Conservation (phyloP, 352 stramenopile species). For the Phytophthora boehmeriae region DNA sequence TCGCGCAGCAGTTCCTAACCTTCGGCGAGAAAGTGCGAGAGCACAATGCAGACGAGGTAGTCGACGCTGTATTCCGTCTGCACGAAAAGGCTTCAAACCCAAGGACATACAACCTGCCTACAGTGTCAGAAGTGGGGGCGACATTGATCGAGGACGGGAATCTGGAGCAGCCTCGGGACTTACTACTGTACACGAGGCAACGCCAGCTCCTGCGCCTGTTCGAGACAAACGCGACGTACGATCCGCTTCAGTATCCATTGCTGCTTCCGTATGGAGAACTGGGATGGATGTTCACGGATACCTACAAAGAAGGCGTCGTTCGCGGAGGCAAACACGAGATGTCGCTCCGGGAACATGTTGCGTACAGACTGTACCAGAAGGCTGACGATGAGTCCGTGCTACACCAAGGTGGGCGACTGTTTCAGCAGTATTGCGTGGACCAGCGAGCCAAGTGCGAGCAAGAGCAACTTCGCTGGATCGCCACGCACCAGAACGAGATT, state of each 20-base stretch:
- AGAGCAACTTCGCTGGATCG: too few relatives aligned
- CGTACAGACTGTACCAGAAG: neutral
- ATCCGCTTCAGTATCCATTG: constrained; percentile 10
- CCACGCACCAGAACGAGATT: too few relatives aligned
- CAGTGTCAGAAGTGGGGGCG: constrained; percentile 4
- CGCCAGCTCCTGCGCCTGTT: constrained; percentile 1
- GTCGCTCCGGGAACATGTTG: too few relatives aligned
- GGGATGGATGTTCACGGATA: constrained; percentile 11
- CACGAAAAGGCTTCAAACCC: neutral
- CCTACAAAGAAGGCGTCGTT: neutral
- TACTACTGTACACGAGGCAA: neutral
- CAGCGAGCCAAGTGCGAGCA: too few relatives aligned
- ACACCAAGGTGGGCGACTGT: neutral
- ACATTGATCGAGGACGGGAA: neutral
- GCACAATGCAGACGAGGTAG: neutral
- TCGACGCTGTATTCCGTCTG: too few relatives aligned
- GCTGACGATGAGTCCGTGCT: neutral
- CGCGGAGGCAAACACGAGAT: neutral
- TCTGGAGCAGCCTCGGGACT: neutral
- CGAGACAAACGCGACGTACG: constrained; percentile 9
- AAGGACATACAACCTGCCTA: constrained; percentile 9
- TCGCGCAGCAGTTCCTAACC: neutral
- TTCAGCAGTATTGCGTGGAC: too few relatives aligned
- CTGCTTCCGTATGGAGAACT: constrained; percentile 8
- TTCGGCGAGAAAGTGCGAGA: constrained; percentile 6